Evolutionary conservation across 352 stramenopile species (phyloP).

Genomic region (Phytophthora brassicae): DNA sequence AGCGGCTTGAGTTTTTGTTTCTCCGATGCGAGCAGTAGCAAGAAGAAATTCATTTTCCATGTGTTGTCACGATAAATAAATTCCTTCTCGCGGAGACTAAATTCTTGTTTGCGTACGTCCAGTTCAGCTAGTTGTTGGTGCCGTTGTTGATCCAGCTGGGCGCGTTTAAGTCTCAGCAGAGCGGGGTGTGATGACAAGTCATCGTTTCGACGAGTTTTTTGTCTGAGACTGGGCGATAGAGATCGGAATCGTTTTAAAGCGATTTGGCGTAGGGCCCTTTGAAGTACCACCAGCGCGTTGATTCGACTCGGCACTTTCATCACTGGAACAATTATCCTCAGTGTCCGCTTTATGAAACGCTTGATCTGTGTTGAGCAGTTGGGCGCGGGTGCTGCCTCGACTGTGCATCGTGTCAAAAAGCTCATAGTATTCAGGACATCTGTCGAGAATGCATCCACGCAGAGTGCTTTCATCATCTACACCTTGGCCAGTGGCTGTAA

Average conservation of each 20-base stretch:
- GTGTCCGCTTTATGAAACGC: not conserved
- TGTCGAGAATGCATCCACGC: not conserved
- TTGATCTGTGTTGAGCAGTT: conserved; percentile 3
- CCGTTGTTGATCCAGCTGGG: not conserved
- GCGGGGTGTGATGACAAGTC: not conserved
- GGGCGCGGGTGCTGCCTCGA: conserved; percentile 3
- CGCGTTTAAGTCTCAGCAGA: not conserved
- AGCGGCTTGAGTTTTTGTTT: no score
- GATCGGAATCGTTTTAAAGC: conserved; percentile 2
- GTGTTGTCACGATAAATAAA: not conserved
- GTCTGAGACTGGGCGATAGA: not conserved
- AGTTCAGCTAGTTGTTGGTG: not conserved
- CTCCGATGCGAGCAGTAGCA: no score
- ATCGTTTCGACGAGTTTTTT: conserved; percentile 1
- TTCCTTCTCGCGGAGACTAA: conserved; percentile 6
- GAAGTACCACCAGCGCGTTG: no score
- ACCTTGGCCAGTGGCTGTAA: not conserved
- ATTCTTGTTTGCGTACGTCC: not conserved
- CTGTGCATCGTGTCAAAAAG: conserved; percentile 4
- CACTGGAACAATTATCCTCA: not conserved
- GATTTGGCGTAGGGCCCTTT: not conserved
- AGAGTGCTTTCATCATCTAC: not conserved
- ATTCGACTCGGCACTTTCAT: not conserved
- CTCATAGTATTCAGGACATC: conserved; percentile 1
- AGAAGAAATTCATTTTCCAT: no score